Percentiles rank a stretch among this genome's conserved stretches.
Conservation (phyloP, 495 filamentous ascomycete genomes). For the Neurospora sp. region DNA sequence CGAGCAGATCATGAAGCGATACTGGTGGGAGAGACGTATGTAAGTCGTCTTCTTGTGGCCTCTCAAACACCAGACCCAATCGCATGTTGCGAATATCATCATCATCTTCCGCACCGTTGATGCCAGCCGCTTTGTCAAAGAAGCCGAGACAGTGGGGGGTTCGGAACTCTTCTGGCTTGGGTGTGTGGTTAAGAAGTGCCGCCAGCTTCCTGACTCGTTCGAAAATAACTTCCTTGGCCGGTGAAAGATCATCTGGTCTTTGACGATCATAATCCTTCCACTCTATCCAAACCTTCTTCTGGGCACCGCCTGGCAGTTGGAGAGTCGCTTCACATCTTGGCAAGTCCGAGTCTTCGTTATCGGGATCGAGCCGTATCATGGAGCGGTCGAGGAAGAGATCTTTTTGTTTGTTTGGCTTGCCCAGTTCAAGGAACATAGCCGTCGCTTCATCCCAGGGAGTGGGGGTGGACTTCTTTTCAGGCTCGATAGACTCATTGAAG, state of each 20-base stretch:
- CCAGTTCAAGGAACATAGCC: slow-evolving; percentile 24
- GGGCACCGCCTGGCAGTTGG: slow-evolving; percentile 9
- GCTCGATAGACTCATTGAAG: slow-evolving; percentile 35
- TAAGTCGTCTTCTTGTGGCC: slow-evolving; percentile 19
- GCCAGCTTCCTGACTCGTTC: slow-evolving; percentile 29
- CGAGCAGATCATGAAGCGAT: slow-evolving; percentile 24
- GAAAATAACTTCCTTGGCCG: slow-evolving; percentile 25
- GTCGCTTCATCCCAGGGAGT: slow-evolving; percentile 20
- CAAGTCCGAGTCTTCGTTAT: slow-evolving; percentile 18
- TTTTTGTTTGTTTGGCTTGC: slow-evolving; percentile 17
- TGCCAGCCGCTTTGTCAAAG: slow-evolving; percentile 26
- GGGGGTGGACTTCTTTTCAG: slow-evolving; percentile 7
- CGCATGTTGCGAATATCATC: slow-evolving; percentile 26
- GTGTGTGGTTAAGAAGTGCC: slow-evolving; percentile 29
- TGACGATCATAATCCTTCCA: slow-evolving; percentile 38
- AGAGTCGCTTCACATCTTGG: slow-evolving; percentile 28
- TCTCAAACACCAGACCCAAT: slow-evolving; percentile 28
- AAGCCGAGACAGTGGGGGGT: slow-evolving; percentile 36
- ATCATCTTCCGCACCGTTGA: slow-evolving; percentile 13
- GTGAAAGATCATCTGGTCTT: slow-evolving; percentile 18
- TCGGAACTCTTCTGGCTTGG: slow-evolving; percentile 32
- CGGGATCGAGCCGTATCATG: slow-evolving; percentile 18
- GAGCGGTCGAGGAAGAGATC: slow-evolving; percentile 23
- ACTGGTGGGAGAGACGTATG: slow-evolving; percentile 22
- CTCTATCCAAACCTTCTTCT: slow-evolving; percentile 34